Evolutionary conservation across 164 flowering plant genomes (phyloP).

Genomic region (Taxillus chinensis): DNA sequence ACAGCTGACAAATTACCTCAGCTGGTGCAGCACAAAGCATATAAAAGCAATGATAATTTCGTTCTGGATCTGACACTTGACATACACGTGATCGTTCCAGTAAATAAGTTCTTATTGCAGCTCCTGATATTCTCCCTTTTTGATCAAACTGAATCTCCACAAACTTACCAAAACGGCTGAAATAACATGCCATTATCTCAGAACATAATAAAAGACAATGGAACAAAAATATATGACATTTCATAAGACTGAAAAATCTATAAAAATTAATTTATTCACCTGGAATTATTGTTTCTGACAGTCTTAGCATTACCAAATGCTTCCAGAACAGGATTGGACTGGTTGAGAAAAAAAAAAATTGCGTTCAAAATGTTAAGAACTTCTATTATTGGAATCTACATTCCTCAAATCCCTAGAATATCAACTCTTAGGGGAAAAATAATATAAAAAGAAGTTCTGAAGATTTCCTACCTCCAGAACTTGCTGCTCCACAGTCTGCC

Average conservation of each 20-base stretch:
- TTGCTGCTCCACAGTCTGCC: conserved; percentile 77
- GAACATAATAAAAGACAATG: not conserved
- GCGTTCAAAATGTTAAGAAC: not conserved
- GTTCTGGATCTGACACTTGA: conserved; percentile 95
- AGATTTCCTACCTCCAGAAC: conserved; percentile 55
- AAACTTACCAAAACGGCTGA: conserved; percentile 98
- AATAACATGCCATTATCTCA: conserved; percentile 9
- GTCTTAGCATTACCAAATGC: conserved; percentile 99
- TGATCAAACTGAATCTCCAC: conserved; percentile 96
- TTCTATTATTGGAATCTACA: not conserved
- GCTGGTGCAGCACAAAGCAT: conserved; percentile 98
- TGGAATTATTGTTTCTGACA: conserved; percentile 94
- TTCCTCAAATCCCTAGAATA: not conserved
- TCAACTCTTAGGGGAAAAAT: not conserved
- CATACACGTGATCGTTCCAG: conserved; percentile 98
- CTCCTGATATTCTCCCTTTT: conserved; percentile 87
- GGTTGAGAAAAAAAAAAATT: conserved; percentile 8
- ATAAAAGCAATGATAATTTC: conserved; percentile 99
- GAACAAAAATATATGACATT: conserved; percentile 5
- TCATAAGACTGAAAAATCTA: not conserved
- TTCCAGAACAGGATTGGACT: conserved; percentile 99
- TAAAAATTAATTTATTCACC: conserved; percentile 30
- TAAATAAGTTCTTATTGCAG: conserved; percentile 95
- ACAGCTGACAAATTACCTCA: conserved; percentile 46
- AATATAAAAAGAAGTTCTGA: not conserved